phyloP scores from a whole-genome alignment of 1,139 yeast species.

The Scheffersomyces cryptocercus region DNA sequence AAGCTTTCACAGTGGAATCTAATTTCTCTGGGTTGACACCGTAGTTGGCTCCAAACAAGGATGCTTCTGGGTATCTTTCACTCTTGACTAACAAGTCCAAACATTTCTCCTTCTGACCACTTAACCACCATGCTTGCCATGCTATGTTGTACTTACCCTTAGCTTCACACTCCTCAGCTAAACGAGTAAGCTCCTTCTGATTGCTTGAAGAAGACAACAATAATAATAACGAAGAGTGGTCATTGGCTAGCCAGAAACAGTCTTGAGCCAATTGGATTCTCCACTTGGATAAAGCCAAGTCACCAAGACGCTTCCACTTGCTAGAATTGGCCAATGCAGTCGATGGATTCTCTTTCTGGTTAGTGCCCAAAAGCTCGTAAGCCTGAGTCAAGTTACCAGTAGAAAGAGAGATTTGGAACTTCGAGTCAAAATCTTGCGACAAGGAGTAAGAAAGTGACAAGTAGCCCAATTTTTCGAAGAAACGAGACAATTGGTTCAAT shows the following conservation, averaged over 20 bases:
- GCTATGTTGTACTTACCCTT: slow-evolving; percentile 87
- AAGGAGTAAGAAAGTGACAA: slow-evolving; percentile 78
- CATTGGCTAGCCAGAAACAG: slow-evolving; percentile 78
- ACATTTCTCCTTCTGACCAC: slow-evolving; percentile 69
- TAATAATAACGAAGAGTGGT: slow-evolving; percentile 77
- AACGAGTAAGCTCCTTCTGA: slow-evolving; percentile 53
- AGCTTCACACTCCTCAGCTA: slow-evolving; percentile 65
- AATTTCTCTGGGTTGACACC: slow-evolving; percentile 50
- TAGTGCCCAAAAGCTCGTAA: slow-evolving; percentile 60
- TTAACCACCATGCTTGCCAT: slow-evolving; percentile 87
- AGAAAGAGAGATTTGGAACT: slow-evolving; percentile 71
- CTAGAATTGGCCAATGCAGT: slow-evolving; percentile 34
- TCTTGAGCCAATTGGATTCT: slow-evolving; percentile 79
- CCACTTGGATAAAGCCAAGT: slow-evolving; percentile 77
- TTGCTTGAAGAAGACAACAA: slow-evolving; percentile 83
- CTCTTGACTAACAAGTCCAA: slow-evolving; percentile 66
- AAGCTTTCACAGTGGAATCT: slow-evolving; percentile 50
- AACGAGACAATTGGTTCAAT: slow-evolving; percentile 80
- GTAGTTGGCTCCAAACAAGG: slow-evolving; percentile 77
- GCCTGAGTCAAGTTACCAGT: slow-evolving; percentile 74
- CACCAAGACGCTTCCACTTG: slow-evolving; percentile 94
- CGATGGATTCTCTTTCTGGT: slow-evolving; percentile 52
- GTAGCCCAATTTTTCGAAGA: slow-evolving; percentile 90
- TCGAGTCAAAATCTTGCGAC: slow-evolving; percentile 83
- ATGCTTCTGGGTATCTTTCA: slow-evolving; percentile 81